A percentile compares a stretch with the other conserved stretches of the same genome.
Conservation (phyloP, 495 filamentous ascomycete genomes). For the Penicillium psychrofluorescens region DNA sequence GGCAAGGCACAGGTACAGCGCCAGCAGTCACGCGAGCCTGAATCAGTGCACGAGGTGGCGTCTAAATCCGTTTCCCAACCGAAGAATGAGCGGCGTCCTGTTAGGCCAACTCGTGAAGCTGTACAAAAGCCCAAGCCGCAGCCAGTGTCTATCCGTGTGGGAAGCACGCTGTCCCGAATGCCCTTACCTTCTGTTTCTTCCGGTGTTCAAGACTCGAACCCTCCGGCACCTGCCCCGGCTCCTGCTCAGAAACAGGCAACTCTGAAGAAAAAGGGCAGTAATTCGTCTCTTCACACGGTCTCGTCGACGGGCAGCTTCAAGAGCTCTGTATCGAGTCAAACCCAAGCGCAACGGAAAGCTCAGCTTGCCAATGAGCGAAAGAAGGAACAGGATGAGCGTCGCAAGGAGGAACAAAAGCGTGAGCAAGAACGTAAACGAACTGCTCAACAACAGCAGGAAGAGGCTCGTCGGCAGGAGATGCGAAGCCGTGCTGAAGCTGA, state of each 20-base stretch:
- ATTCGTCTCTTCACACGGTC: conserved; percentile 58
- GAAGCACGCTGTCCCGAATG: conserved; percentile 59
- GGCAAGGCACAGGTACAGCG: conserved; percentile 42
- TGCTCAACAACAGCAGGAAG: conserved; percentile 44
- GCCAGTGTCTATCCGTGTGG: conserved; percentile 73
- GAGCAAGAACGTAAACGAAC: conserved; percentile 72
- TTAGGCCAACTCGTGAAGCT: conserved; percentile 64
- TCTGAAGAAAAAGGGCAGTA: conserved; percentile 59
- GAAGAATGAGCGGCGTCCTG: conserved; percentile 54
- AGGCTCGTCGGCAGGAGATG: conserved; percentile 40
- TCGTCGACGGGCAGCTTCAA: conserved; percentile 62
- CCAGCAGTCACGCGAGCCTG: conserved; percentile 38
- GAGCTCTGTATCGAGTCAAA: conserved; percentile 53
- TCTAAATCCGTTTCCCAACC: conserved; percentile 37
- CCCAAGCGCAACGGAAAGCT: conserved; percentile 42
- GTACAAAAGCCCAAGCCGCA: conserved; percentile 61
- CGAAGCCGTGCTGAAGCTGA: conserved; percentile 41
- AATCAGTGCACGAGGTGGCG: conserved; percentile 24
- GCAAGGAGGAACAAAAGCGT: conserved; percentile 70
- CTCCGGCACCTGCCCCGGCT: conserved; percentile 26
- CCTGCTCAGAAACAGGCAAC: conserved; percentile 39
- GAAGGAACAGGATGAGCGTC: conserved; percentile 70
- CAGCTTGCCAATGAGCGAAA: conserved; percentile 66
- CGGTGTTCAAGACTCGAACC: conserved; percentile 51
- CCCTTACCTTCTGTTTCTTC: conserved; percentile 55